phyloP scores from a whole-genome alignment of 2,329 filamentous ascomycete genomes.

The Colletotrichum chlorophyti region DNA sequence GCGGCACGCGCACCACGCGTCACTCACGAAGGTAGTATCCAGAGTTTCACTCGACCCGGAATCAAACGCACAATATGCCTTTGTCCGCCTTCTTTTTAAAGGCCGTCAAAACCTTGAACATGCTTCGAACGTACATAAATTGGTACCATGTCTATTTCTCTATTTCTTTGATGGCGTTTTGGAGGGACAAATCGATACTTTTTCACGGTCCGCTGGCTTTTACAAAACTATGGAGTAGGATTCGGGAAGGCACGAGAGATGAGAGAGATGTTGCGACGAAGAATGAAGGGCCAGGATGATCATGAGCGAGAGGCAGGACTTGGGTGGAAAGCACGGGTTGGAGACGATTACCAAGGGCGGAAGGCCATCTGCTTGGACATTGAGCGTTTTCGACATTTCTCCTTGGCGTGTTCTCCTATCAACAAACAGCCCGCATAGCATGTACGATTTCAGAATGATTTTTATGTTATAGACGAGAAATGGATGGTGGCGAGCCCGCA shows the following conservation, averaged over 20 bases:
- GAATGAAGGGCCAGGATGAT: not conserved
- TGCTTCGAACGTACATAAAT: conserved; percentile 24
- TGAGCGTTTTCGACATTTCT: conserved; percentile 18
- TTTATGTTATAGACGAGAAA: conserved; percentile 21
- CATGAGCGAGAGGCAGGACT: not conserved
- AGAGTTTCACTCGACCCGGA: not conserved
- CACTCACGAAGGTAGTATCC: conserved; percentile 38
- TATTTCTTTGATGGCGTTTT: conserved; percentile 5
- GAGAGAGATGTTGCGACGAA: conserved; percentile 12
- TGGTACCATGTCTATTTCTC: conserved; percentile 1
- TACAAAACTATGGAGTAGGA: not conserved
- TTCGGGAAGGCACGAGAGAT: conserved; percentile 7
- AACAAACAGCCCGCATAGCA: conserved; percentile 12
- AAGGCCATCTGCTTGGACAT: conserved; percentile 6
- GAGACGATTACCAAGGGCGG: not conserved
- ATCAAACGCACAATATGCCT: not conserved
- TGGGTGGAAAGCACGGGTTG: not conserved
- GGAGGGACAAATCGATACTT: not conserved
- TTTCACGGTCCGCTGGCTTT: not conserved
- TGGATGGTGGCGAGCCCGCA: not conserved
- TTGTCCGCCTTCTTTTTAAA: not conserved
- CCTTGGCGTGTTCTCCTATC: not conserved
- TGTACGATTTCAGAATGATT: conserved; percentile 23
- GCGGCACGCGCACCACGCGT: conserved; percentile 32
- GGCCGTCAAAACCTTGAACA: not conserved